Base-by-base conservation (phyloP, 148 eudicot species). In the Drosera capensis region DNA sequence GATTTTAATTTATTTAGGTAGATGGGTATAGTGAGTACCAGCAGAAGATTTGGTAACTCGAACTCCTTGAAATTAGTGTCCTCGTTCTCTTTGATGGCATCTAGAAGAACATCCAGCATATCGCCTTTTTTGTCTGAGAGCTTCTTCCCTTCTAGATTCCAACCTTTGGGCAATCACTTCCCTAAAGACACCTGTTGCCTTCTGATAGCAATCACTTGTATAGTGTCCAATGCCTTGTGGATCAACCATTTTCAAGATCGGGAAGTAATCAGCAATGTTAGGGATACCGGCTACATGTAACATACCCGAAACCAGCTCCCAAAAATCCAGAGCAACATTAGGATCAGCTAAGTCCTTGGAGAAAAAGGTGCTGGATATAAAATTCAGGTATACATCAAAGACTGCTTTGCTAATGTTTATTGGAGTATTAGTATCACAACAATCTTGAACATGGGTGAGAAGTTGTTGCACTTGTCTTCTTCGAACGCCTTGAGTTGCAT, bases 31-130 rank as follows among this genome's bases (percentile, higher is more conserved):
- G n/a, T n/a, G n/a, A n/a, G n/a, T 34, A 49, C 54, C 24, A 22
- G 25, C 17, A 49, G 23, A 26, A 49, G 25, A 36, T 36, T 25
- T 21, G 13, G 11, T 3, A 49, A 34, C 14, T 20, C n/a, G 8
- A 14, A 14, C 21, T 20, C 42, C 15, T 49, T 28, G 6, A 49
- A 15, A 2, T 21, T n/a, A n/a, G n/a, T 19, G 1, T 48, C 22
- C 19, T 14, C 14, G 3, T 31, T 13, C 39, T 36, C 43, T 18
- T 28, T 21, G 20, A 9, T 37, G 41, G 15, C 21, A 1, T n/a
- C 23, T 19, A 49, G 54, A 21, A 49, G 54, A n/a, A 34, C 37
- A 35, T 49, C 54, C 15, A 49, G 23, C 25, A 37, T 43, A 49
- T 49, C 54, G 22, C 22, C 15, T 11, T 19, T 22, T 23, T 14